Base-by-base conservation (phyloP, 306 rosid species). In the Medicago lupulina region DNA sequence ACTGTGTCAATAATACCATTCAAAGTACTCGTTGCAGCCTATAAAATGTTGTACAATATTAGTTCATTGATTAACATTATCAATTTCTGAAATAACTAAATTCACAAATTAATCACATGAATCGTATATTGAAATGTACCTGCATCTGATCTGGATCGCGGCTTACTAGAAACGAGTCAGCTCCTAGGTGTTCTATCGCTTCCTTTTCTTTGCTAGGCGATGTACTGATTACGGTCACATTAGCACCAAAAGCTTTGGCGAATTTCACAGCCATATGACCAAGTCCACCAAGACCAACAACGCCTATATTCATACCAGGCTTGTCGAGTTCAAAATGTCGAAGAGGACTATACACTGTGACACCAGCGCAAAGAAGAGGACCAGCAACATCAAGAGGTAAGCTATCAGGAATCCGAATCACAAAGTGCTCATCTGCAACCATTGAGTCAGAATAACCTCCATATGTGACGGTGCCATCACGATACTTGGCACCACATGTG, bases 301-400 rank as follows among this genome's bases (percentile, higher is more conserved):
- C 61, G 0, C 61, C 61, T 18, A 54, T 54, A 18, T 54, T 54
- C 61, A 54, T 54, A 18, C 61, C 61, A 1, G 43, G 67, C 43
- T 62, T 36, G 9, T 23, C 54, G 13, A 88, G 79, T 5, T 85
- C 87, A 82, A 4, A 73, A 62, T 46, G 46, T 31, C 61, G 83
- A 76, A 88, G 55, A 31, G 89, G 89, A 73, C 86, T 83, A n/a
- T 83, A 83, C 0, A 88, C 89, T 6, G 91, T 79, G 59, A 83
- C 61, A 4, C 91, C 89, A 11, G 86, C 89, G 39, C 91, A 88
- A 0, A 83, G 78, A 47, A 88, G 62, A 0, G 91, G 91, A 9
- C 86, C 83, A 0, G 80, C 58, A 44, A 62, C 85, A 4, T 81
- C 86, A 0, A 54, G 61, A 54, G 61, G 25, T 54, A 54, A 18